A percentile compares a stretch with the other conserved stretches of the same genome.
These are phyloP conservation scores for Kernera saxatilis DNA, from an alignment of 345 rosid species.

Conservation along the genomic window DNA sequence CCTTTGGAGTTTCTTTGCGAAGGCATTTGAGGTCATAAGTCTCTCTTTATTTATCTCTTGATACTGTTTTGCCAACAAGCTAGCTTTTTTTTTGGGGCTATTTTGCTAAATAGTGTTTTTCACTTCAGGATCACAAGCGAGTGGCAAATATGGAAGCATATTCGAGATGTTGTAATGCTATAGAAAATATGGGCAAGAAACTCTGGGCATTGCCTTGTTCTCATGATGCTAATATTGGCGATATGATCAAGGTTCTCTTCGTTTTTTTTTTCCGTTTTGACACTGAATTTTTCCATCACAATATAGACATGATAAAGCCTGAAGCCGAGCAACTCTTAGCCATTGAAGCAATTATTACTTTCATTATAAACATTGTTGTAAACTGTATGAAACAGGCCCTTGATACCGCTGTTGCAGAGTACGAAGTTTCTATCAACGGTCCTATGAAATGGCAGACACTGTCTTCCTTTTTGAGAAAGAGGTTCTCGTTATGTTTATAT, in stretches of 20 bases:
- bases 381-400: slow-evolving; percentile 37
- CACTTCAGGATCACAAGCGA: slow-evolving; percentile 29
- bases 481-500: slow-evolving; percentile 25
- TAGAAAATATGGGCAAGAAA: slow-evolving; percentile 42
- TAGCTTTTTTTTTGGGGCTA: neutral
- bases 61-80: neutral
- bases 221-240: slow-evolving; percentile 26
- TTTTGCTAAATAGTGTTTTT: neutral
- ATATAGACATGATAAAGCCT: neutral
- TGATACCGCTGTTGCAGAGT: slow-evolving; percentile 36
- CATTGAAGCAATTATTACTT: neutral
- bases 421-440: slow-evolving; percentile 40
- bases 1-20: slow-evolving; percentile 35
- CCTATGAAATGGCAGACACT: slow-evolving; percentile 50
- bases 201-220: slow-evolving; percentile 36
- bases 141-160: slow-evolving; percentile 37
- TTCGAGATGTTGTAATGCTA: slow-evolving; percentile 37
- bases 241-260: slow-evolving; percentile 27
- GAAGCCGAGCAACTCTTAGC: neutral
- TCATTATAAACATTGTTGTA: neutral
- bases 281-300: neutral
- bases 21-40: slow-evolving; percentile 33
- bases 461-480: slow-evolving; percentile 33
- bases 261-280: neutral
- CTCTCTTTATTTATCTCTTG: neutral